Percentiles rank a stretch among this genome's conserved stretches.
Conservation (phyloP, 2,329 filamentous ascomycete genomes). For the Tolypocladium sp. region DNA sequence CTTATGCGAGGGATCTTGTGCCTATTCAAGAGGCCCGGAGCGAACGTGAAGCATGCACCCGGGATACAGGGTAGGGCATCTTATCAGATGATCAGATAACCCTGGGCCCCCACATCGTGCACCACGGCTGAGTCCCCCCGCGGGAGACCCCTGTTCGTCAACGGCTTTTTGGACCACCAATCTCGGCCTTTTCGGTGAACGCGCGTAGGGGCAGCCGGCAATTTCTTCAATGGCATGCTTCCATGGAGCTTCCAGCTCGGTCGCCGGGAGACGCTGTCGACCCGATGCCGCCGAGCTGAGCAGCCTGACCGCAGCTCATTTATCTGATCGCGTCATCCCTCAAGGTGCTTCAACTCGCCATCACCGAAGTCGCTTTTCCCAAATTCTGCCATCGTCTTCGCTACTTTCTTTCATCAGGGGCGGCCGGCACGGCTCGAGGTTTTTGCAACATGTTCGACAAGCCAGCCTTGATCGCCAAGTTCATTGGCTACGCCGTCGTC, state of each 20-base stretch:
- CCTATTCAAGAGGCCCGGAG: not conserved
- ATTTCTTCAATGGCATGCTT: not conserved
- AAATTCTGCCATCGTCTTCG: not conserved
- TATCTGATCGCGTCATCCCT: not conserved
- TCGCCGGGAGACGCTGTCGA: not conserved
- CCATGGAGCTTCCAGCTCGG: not conserved
- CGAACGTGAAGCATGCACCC: not conserved
- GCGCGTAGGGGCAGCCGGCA: too few relatives aligned
- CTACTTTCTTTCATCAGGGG: too few relatives aligned
- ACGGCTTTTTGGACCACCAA: not conserved
- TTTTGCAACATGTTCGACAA: constrained; percentile 17
- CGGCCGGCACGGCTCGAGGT: not conserved
- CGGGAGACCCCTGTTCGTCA: not conserved
- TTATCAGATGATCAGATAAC: constrained; percentile 1
- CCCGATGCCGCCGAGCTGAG: not conserved
- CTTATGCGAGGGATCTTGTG: not conserved
- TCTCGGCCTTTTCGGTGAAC: not conserved
- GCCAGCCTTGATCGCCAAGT: constrained; percentile 16
- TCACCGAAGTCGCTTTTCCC: too few relatives aligned
- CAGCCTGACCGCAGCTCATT: not conserved
- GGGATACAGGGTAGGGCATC: not conserved
- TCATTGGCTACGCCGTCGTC: constrained; percentile 16
- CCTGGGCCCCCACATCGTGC: not conserved
- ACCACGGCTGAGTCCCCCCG: not conserved
- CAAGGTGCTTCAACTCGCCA: not conserved